Evolutionary conservation across 805 yeast genomes (phyloP).

Genomic region (Tetrapisispora phaffii): DNA sequence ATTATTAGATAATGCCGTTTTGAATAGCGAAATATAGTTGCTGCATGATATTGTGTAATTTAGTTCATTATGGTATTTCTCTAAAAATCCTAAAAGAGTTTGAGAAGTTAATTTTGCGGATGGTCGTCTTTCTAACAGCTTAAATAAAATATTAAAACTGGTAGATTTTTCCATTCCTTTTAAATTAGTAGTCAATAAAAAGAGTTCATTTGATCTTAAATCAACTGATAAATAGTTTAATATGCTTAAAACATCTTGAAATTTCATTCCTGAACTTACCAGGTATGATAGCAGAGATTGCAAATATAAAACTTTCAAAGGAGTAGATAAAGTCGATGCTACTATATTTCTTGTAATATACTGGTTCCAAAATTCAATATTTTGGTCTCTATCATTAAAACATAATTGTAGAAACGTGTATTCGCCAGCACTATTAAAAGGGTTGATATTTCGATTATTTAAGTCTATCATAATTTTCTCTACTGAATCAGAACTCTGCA

Average conservation of each 20-base stretch:
- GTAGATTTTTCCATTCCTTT: neutral
- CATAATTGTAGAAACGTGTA: slow-evolving; percentile 4
- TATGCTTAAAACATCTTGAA: neutral
- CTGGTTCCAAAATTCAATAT: slow-evolving; percentile 1
- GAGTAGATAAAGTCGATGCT: neutral
- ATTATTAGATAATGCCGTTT: neutral
- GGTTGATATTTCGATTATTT: slow-evolving; percentile 1
- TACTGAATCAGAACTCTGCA: neutral
- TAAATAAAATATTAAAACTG: neutral
- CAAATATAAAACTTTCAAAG: neutral
- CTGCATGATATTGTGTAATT: neutral
- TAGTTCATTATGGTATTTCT: neutral
- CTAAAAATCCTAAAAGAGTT: neutral
- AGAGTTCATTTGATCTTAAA: neutral
- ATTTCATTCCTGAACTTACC: neutral
- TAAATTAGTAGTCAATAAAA: neutral
- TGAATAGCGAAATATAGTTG: neutral
- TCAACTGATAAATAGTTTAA: neutral
- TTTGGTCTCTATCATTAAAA: neutral
- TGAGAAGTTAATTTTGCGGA: neutral
- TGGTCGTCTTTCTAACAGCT: neutral
- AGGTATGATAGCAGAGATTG: neutral
- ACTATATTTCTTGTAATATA: neutral
- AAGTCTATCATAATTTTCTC: neutral
- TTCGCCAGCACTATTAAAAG: neutral